Base-by-base conservation (phyloP, 2,329 filamentous ascomycete genomes). In the Colletotrichum lentis region DNA sequence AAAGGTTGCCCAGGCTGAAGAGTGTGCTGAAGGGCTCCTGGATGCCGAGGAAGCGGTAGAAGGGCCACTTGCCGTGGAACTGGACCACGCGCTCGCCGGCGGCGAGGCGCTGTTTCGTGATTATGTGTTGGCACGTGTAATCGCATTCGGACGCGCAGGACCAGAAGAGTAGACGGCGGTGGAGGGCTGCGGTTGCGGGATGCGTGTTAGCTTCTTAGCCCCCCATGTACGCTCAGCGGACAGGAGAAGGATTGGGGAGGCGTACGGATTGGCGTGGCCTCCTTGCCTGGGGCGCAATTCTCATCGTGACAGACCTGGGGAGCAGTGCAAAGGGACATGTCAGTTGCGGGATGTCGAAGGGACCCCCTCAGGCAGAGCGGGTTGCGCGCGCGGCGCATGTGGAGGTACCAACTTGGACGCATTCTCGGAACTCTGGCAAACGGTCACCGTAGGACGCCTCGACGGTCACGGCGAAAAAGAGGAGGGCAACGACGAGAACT, bases 31-130 rank as follows among this genome's bases (percentile, higher is more conserved):
- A 93, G 67, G 95, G 94, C 82, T 99, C 96, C 81, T 99, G 96
- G 83, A 97, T 91, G 78, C 96, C 96, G 62, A 96, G 80, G 75
- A 97, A 86, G 72, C 96, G 92, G 78, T 90, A 85, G 81, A 99
- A 99, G 46, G 96, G 96, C 96, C 96, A 99, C 86, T 99, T 99
- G 39, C 96, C 96, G 82, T 99, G 94, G 84, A 94, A 99, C 81
- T 99, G 96, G 64, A 95, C 90, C 57, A 97, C 80, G 12, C 89
- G 86, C 37, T 88, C 86, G 69, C 88, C 86, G 70, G 86, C 83
- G 31, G 86, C 82, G 72, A 94, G 80, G 71, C 95, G 93, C 67
- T 82, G 81, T 73, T 87, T 80, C 64, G 96, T 98, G 69, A 96
- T 85, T 77, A 97, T 91, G 84, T 97, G 95, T 79, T 99, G 96